A percentile compares a stretch with the other conserved stretches of the same genome.
phyloP scores from a whole-genome alignment of 1,139 yeast species.

The Taiozyma sp. region DNA sequence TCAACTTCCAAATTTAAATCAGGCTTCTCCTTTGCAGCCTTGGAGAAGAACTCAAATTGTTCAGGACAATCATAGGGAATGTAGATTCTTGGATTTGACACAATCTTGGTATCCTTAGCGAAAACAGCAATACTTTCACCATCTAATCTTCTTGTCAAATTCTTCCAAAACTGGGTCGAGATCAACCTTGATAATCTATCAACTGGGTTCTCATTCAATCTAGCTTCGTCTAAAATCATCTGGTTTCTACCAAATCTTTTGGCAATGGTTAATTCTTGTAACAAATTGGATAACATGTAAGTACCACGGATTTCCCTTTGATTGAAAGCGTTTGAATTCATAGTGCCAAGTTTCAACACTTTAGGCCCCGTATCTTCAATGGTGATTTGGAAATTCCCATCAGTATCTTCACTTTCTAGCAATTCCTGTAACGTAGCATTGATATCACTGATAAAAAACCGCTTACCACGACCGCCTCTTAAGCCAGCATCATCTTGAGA shows the following conservation, averaged over 20 bases:
- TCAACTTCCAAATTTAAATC: slow-evolving; percentile 68
- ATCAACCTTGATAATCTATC: slow-evolving; percentile 70
- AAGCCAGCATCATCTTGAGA: slow-evolving; percentile 54
- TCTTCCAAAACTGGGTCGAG: slow-evolving; percentile 74
- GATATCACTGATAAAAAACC: slow-evolving; percentile 71
- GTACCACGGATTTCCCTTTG: slow-evolving; percentile 80
- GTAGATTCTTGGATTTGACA: slow-evolving; percentile 72
- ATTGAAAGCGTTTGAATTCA: slow-evolving; percentile 74
- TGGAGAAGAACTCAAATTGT: slow-evolving; percentile 63
- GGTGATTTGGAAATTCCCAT: slow-evolving; percentile 79
- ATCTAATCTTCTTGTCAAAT: slow-evolving; percentile 69
- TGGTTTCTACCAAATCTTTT: slow-evolving; percentile 72
- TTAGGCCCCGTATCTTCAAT: slow-evolving; percentile 94
- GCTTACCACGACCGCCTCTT: slow-evolving; percentile 34
- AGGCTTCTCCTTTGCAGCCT: slow-evolving; percentile 50
- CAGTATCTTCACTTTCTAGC: slow-evolving; percentile 79
- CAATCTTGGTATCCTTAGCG: slow-evolving; percentile 77
- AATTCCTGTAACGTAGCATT: slow-evolving; percentile 67
- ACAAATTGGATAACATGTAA: slow-evolving; percentile 79
- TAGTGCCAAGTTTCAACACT: slow-evolving; percentile 76
- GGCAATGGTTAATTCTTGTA: slow-evolving; percentile 89
- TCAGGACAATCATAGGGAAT: slow-evolving; percentile 67
- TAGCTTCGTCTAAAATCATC: slow-evolving; percentile 73
- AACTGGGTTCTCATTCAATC: slow-evolving; percentile 88
- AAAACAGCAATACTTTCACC: slow-evolving; percentile 55